phyloP scores from a whole-genome alignment of 208 protist genomes.

The Crithidia sp. region DNA sequence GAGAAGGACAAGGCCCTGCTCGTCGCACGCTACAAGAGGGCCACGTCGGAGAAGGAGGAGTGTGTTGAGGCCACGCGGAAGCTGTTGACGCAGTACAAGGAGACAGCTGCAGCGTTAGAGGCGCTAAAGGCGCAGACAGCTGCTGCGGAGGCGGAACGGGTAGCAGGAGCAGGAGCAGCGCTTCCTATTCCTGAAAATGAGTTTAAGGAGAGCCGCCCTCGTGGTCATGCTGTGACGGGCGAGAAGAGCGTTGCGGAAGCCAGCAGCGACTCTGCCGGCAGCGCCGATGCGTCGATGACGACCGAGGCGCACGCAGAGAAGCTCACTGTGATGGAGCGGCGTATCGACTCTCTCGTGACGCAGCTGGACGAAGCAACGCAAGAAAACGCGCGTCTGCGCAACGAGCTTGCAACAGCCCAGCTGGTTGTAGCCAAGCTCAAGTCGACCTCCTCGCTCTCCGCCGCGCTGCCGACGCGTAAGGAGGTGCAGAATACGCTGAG shows the following conservation, averaged over 20 bases:
- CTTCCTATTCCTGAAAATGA: neutral
- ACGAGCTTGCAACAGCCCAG: constrained; percentile 6
- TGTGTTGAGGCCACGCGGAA: constrained; percentile 28
- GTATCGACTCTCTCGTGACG: constrained; percentile 22
- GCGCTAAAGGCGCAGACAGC: constrained; percentile 12
- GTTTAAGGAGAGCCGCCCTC: too few relatives aligned
- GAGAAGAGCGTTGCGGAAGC: neutral
- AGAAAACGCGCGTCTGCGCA: constrained; percentile 12
- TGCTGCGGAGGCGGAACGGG: neutral
- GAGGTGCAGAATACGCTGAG: constrained; percentile 10
- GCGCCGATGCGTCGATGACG: neutral
- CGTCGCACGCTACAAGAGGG: constrained; percentile 28
- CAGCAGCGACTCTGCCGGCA: neutral
- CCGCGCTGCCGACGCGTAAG: neutral
- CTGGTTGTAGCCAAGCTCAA: neutral
- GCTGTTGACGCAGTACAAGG: constrained; percentile 30
- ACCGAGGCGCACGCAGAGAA: neutral
- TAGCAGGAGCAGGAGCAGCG: neutral
- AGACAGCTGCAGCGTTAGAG: constrained; percentile 17
- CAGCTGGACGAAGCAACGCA: constrained; percentile 7
- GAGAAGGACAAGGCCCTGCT: constrained; percentile 33
- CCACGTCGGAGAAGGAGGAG: constrained; percentile 45
- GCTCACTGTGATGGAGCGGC: constrained; percentile 7
- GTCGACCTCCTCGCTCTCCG: neutral
- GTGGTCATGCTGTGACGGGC: neutral